phyloP scores from a whole-genome alignment of 306 rosid genomes.

The Acmispon strigosus region DNA sequence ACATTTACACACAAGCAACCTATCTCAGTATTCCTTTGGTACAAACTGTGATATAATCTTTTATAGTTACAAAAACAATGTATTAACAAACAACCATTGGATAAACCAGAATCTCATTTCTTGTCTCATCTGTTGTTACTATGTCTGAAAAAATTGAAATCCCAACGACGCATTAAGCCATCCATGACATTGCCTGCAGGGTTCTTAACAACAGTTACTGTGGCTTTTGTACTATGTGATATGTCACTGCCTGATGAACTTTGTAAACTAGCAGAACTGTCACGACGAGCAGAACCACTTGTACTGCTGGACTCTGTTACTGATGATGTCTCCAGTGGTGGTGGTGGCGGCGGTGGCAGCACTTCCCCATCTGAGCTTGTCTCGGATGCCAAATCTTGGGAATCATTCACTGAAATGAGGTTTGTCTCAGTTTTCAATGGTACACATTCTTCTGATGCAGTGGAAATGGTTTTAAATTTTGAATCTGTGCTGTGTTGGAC shows the following conservation, averaged over 20 bases:
- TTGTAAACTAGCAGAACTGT: conserved; percentile 40
- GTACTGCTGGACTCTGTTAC: conserved; percentile 39
- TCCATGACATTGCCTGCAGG: conserved; percentile 83
- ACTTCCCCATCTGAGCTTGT: conserved; percentile 11
- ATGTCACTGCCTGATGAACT: conserved; percentile 57
- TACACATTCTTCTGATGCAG: conserved; percentile 22
- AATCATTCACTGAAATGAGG: conserved; percentile 28
- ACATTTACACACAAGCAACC: conserved; percentile 45
- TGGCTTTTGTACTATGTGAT: conserved; percentile 86
- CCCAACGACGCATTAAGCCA: conserved; percentile 96
- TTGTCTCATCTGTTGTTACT: conserved; percentile 46
- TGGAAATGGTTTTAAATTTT: conserved; percentile 36
- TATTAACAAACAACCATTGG: conserved; percentile 23
- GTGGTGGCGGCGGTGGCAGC: neutral
- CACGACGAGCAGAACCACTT: conserved; percentile 37
- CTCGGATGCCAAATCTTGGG: conserved; percentile 29
- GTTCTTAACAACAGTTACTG: conserved; percentile 67
- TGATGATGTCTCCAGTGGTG: conserved; percentile 16
- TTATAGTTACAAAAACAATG: conserved; percentile 45
- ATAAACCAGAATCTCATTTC: conserved; percentile 27
- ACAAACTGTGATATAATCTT: conserved; percentile 29
- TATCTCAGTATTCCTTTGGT: conserved; percentile 23
- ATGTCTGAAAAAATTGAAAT: conserved; percentile 81
- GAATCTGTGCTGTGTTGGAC: conserved; percentile 27
- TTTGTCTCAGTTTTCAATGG: conserved; percentile 33